Evolutionary conservation across 1,139 yeast species (phyloP).

Genomic region (Chernovozyma sophiae-reginae): DNA sequence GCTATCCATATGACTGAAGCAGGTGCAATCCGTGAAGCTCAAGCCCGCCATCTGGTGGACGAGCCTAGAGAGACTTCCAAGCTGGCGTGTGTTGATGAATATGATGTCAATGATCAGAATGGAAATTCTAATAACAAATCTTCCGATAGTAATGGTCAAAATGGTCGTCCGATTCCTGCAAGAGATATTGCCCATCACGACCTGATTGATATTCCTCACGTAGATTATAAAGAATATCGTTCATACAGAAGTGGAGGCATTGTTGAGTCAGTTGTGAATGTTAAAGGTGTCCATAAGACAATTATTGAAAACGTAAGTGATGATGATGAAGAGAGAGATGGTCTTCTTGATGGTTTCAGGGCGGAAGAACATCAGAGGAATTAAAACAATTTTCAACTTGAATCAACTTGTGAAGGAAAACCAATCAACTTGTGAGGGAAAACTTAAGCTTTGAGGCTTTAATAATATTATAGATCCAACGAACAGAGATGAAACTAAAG

Average conservation of each 20-base stretch:
- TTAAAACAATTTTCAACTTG: too few relatives aligned
- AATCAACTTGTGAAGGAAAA: too few relatives aligned
- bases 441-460: too few relatives aligned
- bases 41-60: conserved; percentile 6
- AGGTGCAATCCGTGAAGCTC: conserved; percentile 43
- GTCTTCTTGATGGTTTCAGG: conserved; percentile 9
- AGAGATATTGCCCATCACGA: background rate
- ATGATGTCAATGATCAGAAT: background rate
- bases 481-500: too few relatives aligned
- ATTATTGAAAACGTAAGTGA: conserved; percentile 65
- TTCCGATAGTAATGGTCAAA: background rate
- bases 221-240: conserved; percentile 33
- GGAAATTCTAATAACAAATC: background rate
- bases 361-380: too few relatives aligned
- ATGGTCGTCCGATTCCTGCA: background rate
- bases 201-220: conserved; percentile 11
- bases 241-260: conserved; percentile 64
- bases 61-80: background rate
- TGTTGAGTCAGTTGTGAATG: conserved; percentile 78
- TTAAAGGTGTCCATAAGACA: conserved; percentile 82
- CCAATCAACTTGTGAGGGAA: too few relatives aligned
- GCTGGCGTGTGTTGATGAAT: background rate
- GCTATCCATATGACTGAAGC: conserved; percentile 48
- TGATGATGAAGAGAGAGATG: conserved; percentile 20
- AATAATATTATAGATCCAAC: too few relatives aligned